Conservation (phyloP, 202 grass and related monocot species). For the Zoysia matrella region DNA sequence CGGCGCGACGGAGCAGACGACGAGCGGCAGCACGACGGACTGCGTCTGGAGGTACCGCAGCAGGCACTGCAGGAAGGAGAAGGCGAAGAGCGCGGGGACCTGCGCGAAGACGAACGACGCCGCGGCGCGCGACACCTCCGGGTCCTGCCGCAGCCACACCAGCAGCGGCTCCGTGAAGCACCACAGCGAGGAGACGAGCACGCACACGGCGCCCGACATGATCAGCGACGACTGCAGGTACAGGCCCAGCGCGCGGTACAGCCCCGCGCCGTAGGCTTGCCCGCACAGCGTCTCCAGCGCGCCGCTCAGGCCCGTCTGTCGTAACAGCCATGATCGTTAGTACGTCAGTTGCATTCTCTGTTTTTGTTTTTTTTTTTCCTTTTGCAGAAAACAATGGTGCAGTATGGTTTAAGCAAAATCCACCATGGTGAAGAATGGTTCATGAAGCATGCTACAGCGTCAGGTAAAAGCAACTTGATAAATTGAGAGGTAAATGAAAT, state of each 20-base stretch:
- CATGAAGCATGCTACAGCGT: too few relatives aligned
- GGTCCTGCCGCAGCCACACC: constrained; percentile 62
- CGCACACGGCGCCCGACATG: constrained; percentile 50
- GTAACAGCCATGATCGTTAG: too few relatives aligned
- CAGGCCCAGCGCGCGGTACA: constrained; percentile 76
- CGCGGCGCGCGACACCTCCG: constrained; percentile 58
- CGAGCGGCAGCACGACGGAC: constrained; percentile 66
- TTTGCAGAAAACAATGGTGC: neutral
- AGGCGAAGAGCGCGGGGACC: constrained; percentile 71
- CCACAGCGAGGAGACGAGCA: constrained; percentile 65
- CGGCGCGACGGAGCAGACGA: constrained; percentile 64
- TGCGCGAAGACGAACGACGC: constrained; percentile 55
- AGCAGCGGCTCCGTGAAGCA: constrained; percentile 69
- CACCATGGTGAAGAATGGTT: too few relatives aligned
- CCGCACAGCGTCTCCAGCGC: constrained; percentile 32
- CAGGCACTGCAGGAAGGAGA: constrained; percentile 28
- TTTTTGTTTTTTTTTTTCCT: neutral
- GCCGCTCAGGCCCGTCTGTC: constrained; percentile 84
- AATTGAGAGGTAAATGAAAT: too few relatives aligned
- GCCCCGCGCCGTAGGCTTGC: constrained; percentile 74
- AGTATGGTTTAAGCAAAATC: too few relatives aligned
- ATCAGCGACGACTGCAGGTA: constrained; percentile 89
- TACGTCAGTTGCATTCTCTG: neutral
- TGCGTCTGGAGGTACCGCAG: constrained; percentile 75
- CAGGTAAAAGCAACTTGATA: too few relatives aligned